A percentile compares a stretch with the other conserved stretches of the same genome.
These are phyloP conservation scores for Candida chauliodis DNA, from an alignment of 805 yeast genomes.

Conservation along the genomic window DNA sequence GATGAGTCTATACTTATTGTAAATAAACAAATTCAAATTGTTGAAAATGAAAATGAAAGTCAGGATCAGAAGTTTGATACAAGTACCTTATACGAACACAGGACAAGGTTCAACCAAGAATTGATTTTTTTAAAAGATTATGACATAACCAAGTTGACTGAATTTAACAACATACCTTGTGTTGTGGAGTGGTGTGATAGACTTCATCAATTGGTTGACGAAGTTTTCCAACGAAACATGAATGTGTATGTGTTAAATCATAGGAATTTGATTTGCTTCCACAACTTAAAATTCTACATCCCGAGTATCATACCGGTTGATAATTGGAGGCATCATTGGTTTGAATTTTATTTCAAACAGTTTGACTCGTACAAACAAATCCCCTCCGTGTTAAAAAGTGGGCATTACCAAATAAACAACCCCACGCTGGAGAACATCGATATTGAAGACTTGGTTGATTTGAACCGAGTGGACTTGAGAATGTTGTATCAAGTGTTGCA, in stretches of 20 bases:
- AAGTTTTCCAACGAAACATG: background rate
- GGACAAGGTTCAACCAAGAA: conserved; percentile 3
- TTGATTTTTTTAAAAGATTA: conserved; percentile 4
- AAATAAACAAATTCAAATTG: conserved; percentile 11
- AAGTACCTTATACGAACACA: conserved; percentile 3
- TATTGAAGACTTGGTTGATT: conserved; percentile 1
- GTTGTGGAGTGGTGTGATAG: background rate
- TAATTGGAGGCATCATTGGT: conserved; percentile 23
- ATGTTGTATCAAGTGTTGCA: conserved; percentile 6
- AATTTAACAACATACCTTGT: conserved; percentile 4
- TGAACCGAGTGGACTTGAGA: background rate
- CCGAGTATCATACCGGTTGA: conserved; percentile 9
- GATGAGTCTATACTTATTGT: conserved; percentile 15
- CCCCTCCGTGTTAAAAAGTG: conserved; percentile 5
- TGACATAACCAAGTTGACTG: background rate
- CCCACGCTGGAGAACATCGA: background rate
- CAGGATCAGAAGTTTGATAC: background rate
- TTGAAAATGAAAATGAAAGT: conserved; percentile 7
- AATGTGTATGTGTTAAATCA: conserved; percentile 2
- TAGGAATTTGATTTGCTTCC: conserved; percentile 9
- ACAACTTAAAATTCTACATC: conserved; percentile 5
- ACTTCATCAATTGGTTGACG: background rate
- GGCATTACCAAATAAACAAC: background rate
- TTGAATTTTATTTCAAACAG: conserved; percentile 9
- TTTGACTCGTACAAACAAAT: background rate